Base-by-base conservation (phyloP, 345 rosid genomes). In the Arabis alpina region DNA sequence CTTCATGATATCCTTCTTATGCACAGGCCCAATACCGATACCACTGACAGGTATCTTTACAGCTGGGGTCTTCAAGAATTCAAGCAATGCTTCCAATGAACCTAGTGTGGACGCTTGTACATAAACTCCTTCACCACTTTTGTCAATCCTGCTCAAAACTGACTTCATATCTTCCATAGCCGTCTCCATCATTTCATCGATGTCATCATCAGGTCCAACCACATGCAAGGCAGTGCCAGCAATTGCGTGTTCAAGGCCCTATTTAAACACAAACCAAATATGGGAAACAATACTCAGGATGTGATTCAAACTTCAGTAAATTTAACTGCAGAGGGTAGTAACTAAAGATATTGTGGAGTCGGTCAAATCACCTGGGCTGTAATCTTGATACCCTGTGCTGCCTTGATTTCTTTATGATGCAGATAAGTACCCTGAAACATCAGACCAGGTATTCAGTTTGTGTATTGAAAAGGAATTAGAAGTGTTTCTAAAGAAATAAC, bases 81-180 rank as follows among this genome's bases (percentile, higher is more conserved):
- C 98, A 64, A 91, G 87, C 79, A 94, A 76, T 10, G 99, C 99
- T 85, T 94, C 97, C 76, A 94, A 80, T 23, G 97, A 94, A 40
- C 99, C 97, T 52, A 91, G 81, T 5, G 99, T 94, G 14, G 99
- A 94, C 43, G 97, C 95, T 81, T 94, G 97, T 24, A 94, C 99
- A 74, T 81, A 89, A 32, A 91, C 97, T 70, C 97, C 99, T 85
- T 88, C 96, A 5, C 96, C 95, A 52, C 87, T 88, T 81, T 76
- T 86, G 75, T 94, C 97, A 19, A 91, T 86, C 61, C 96, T 85
- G 80, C 80, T 89, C 88, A 87, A 77, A 56, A 91, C 96, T 14
- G 94, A 86, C 71, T 82, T 81, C 90, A 91, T 89, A 77, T 94
- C 99, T 71, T 85, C 93, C 95, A 81, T 83, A 16, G 87, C 87